Evolutionary conservation across 2,329 filamentous ascomycete species (phyloP).

Genomic region (Fusarium xyrophilum): DNA sequence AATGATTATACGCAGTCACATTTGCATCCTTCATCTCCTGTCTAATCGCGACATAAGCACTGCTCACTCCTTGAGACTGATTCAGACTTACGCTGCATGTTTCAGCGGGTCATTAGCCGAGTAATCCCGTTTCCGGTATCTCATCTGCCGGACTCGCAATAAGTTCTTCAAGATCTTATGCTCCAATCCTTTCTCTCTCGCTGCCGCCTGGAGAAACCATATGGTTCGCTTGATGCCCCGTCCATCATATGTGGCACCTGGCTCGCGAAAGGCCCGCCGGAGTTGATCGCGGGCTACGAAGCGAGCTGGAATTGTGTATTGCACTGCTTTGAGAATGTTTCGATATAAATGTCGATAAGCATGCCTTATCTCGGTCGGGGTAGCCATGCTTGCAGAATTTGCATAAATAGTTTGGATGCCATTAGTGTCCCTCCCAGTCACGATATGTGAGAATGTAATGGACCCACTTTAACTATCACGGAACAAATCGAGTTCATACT

Average conservation of each 20-base stretch:
- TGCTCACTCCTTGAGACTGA: background rate
- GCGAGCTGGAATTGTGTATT: slow-evolving; percentile 73
- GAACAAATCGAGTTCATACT: background rate
- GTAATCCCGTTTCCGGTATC: slow-evolving; percentile 13
- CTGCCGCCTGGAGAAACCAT: slow-evolving; percentile 73
- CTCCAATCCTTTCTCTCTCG: slow-evolving; percentile 69
- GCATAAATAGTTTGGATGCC: background rate
- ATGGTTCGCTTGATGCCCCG: slow-evolving; percentile 68
- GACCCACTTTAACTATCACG: slow-evolving; percentile 17
- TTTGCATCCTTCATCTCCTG: slow-evolving; percentile 30
- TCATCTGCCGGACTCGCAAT: slow-evolving; percentile 47
- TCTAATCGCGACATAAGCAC: slow-evolving; percentile 22
- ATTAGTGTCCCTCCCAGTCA: background rate
- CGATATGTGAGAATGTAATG: background rate
- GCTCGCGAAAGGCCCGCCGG: slow-evolving; percentile 64
- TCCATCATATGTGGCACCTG: slow-evolving; percentile 54
- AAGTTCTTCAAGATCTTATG: slow-evolving; percentile 76
- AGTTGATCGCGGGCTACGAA: slow-evolving; percentile 67
- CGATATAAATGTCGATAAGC: slow-evolving; percentile 76
- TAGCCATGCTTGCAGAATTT: slow-evolving; percentile 28
- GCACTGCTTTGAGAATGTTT: slow-evolving; percentile 71
- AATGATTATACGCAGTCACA: slow-evolving; percentile 60
- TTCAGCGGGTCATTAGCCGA: slow-evolving; percentile 23
- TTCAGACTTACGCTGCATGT: slow-evolving; percentile 39
- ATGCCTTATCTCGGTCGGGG: slow-evolving; percentile 57